Evolutionary conservation across 805 yeast genomes (phyloP), one percentile per base, ranked within the genome.

Genomic region (Wickerhamiella kazuoi): DNA sequence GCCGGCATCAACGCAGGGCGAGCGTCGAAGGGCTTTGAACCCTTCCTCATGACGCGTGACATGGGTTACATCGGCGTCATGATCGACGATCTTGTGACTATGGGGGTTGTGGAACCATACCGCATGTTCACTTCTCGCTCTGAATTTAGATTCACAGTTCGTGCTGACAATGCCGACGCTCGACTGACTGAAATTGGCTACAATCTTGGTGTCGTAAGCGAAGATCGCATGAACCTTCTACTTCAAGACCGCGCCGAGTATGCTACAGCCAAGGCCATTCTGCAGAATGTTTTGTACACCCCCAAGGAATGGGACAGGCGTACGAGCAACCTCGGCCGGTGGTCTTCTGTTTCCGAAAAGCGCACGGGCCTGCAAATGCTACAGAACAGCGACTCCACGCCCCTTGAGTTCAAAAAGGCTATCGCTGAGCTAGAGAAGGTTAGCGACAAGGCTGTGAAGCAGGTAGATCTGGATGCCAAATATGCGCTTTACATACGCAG

Each of bases 91-190:
- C 65, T 90, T 46, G 79, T 86, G 23, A 86, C 95, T 0, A 83
- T 83, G 56, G 99, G 98, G 16, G 94, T 90, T 2, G 81, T 76
- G 44, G 99, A 90, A 56, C 99, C 99, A 1, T 90, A 90, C 55
- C 65, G 99, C 46, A 90, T 90, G 98, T 90, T 90, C 54, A 90
- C 98, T 0, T 83, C 96, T 4, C 69, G 99, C 37, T 80, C 94
- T 0, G 99, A 90, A 55, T 90, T 83, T 55, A 67, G 98, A 53
- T 73, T 90, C 30, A 76, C 84, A 26, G 82, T 84, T 3, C 65
- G 99, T 43, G 76, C 94, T 0, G 98, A 90, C 56, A 90, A 90
- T 62, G 97, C 99, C 0, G 96, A 93, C 52, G 57, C 71, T 41
- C 63, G 99, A 44, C 61, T 90, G 41, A 86, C 97, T 0, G 72